Conservation (phyloP, 129 eudicot genomes). For the Kitagawia praeruptora region DNA sequence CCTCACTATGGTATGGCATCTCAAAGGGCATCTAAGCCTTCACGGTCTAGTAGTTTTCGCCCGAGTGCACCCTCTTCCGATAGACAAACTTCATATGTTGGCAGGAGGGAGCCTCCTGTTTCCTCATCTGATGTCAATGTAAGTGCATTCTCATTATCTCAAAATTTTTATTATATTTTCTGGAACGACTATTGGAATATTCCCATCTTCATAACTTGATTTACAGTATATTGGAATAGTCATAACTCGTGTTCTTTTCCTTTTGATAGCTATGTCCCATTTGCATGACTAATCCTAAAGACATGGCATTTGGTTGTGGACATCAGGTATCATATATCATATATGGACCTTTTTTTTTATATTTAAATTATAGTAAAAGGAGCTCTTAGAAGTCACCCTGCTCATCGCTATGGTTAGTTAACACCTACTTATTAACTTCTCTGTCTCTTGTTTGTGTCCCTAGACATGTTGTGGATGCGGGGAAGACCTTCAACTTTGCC, state of each 20-base stretch:
- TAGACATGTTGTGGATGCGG: slow-evolving; percentile 62
- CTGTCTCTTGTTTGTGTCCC: neutral
- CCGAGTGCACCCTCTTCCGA: slow-evolving; percentile 43
- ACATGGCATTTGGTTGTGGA: slow-evolving; percentile 95
- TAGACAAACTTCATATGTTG: slow-evolving; percentile 16
- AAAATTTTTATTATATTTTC: too few relatives aligned
- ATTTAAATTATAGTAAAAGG: neutral
- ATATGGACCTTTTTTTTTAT: neutral
- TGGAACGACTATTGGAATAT: neutral
- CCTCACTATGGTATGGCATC: slow-evolving; percentile 58
- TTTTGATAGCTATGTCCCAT: slow-evolving; percentile 69
- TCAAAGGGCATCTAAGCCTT: slow-evolving; percentile 45
- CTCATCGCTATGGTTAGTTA: neutral
- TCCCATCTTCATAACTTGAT: neutral
- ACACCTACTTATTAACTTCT: neutral
- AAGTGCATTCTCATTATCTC: slow-evolving; percentile 6
- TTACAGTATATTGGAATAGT: neutral
- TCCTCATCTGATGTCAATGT: slow-evolving; percentile 49
- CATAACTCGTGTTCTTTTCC: neutral
- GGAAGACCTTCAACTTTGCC: slow-evolving; percentile 60
- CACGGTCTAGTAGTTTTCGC: slow-evolving; percentile 38
- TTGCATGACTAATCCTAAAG: slow-evolving; percentile 50
- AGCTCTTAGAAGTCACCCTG: neutral
- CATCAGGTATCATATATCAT: slow-evolving; percentile 63
- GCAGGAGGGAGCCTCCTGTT: slow-evolving; percentile 26